Conservation (phyloP, 441 rosid species). For the Pelargonium citronellum region DNA sequence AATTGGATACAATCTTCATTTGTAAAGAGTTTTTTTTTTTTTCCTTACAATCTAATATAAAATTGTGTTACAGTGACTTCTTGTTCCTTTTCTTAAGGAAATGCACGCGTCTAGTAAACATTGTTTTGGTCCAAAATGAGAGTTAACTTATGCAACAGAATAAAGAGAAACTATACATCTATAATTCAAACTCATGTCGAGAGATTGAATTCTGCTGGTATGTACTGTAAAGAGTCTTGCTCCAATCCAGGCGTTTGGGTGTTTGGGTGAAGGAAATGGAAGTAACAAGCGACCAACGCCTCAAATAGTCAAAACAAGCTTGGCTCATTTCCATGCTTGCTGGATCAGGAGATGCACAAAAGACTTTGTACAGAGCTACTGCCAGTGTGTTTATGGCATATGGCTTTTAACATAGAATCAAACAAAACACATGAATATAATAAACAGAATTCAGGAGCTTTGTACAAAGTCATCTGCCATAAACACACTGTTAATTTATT, state of each 20-base stretch:
- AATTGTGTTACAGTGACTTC: no score
- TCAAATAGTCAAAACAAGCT: conserved; percentile 74
- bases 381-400: conserved; percentile 80
- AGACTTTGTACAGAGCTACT: conserved; percentile 73
- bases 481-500: no score
- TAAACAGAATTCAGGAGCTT: no score
- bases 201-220: background rate
- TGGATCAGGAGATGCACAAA: conserved; percentile 63
- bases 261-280: conserved; percentile 76
- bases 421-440: no score
- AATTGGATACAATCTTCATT: no score
- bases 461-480: no score
- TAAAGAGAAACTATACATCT: background rate
- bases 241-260: conserved; percentile 77
- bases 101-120: no score
- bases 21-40: no score
- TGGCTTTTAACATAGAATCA: background rate
- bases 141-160: no score
- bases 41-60: no score
- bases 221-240: conserved; percentile 58
- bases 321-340: conserved; percentile 74
- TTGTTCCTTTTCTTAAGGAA: no score
- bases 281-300: conserved; percentile 71
- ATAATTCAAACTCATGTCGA: background rate
- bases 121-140: no score